phyloP scores from a whole-genome alignment of 225 moss, liverwort and hornwort genomes.

The Pleurozium schreberi region DNA sequence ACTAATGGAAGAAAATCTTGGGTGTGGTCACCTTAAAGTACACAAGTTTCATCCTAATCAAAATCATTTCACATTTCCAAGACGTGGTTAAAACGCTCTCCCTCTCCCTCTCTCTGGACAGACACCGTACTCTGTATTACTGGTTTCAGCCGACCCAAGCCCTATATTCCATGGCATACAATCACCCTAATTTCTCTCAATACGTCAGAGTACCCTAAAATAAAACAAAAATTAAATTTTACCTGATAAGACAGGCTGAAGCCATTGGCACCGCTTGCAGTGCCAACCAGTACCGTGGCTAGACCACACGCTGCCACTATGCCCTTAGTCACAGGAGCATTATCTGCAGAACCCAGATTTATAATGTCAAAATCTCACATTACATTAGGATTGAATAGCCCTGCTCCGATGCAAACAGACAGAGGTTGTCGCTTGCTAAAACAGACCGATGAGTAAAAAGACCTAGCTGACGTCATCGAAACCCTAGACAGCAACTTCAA shows the following conservation, averaged over 20 bases:
- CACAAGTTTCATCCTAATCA: not conserved
- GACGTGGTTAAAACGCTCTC: not conserved
- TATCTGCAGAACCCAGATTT: conserved; percentile 36
- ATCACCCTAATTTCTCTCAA: not conserved
- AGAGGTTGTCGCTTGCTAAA: not conserved
- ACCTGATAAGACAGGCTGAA: conserved; percentile 92
- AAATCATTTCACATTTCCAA: not conserved
- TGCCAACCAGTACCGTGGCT: conserved; percentile 76
- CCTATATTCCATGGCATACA: not conserved
- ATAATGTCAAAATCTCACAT: not conserved
- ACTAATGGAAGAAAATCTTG: too few species aligned
- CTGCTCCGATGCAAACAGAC: not conserved
- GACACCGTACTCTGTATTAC: not conserved
- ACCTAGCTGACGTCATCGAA: not conserved
- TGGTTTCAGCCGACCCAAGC: not conserved
- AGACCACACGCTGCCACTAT: conserved; percentile 67
- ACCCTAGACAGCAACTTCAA: not conserved
- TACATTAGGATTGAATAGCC: not conserved
- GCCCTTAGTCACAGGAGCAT: conserved; percentile 90
- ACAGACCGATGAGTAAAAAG: not conserved
- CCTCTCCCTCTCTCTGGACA: not conserved
- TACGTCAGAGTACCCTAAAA: not conserved
- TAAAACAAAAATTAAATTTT: not conserved
- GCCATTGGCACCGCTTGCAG: conserved; percentile 62
- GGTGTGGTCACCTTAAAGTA: not conserved